Percentiles rank a stretch among this genome's conserved stretches.
phyloP scores from a whole-genome alignment of 306 rosid species.

The Cucumis melo region DNA sequence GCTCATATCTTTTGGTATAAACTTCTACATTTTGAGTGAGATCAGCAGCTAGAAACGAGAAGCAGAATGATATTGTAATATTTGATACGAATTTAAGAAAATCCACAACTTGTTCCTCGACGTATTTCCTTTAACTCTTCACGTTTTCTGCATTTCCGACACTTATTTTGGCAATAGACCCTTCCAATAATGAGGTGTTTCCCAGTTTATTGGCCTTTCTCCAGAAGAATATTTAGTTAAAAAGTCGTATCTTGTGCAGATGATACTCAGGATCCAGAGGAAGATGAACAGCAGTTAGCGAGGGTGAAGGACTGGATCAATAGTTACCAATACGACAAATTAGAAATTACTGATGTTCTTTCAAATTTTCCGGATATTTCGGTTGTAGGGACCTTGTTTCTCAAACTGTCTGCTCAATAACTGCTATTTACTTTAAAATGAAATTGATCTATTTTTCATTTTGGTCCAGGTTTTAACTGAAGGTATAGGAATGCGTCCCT shows the following conservation, averaged over 20 bases:
- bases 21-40: background rate
- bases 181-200: background rate
- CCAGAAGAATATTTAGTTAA: background rate
- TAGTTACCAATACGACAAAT: slow-evolving; percentile 37
- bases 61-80: background rate
- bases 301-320: slow-evolving; percentile 79
- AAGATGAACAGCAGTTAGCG: slow-evolving; percentile 58
- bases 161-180: background rate
- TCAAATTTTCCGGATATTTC: slow-evolving; percentile 88
- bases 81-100: background rate
- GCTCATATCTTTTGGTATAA: background rate
- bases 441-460: slow-evolving; percentile 15
- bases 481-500: slow-evolving; percentile 32
- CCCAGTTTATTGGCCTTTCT: background rate
- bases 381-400: slow-evolving; percentile 35
- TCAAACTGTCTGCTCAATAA: background rate
- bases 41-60: background rate
- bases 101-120: background rate
- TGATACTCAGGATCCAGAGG: slow-evolving; percentile 64
- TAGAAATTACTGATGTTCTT: slow-evolving; percentile 60
- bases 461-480: slow-evolving; percentile 58
- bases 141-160: background rate
- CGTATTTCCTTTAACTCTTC: background rate
- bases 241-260: slow-evolving; percentile 29
- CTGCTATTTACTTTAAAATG: background rate